Evolutionary conservation across 2,329 filamentous ascomycete species (phyloP), one percentile per base, ranked within the genome.

Genomic region (Cercospora canescens): DNA sequence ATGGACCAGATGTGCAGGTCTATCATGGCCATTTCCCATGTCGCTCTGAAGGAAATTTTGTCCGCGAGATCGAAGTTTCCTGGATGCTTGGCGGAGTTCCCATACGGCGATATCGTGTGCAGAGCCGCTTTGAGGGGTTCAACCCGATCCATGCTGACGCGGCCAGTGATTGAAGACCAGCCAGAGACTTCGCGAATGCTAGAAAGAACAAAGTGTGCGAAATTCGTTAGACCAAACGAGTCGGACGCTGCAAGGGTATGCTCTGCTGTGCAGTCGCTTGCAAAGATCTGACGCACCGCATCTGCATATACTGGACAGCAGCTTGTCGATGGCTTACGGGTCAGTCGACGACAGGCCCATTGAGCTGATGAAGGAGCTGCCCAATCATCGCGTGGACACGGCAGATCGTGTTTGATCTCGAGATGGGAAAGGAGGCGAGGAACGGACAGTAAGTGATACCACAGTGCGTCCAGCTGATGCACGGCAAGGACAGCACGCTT

Each of bases 381-480:
- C 81, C 81, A 83, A 61, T 75, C 74, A 14, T 75, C 74, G 54
- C 76, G 74, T 0, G 79, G 76, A 56, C 78, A 81, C 1, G 81
- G 81, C 4, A 83, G 71, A 16, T 80, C 77, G 60, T 82, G 79
- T 66, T 82, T 82, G 67, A 83, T 78, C 71, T 83, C 81, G 3
- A 82, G 72, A 50, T 82, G 76, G 0, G 78, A 79, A 14, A 80
- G 68, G 7, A 70, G 73, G 5, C 78, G 74, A 6, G 78, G 78
- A 16, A 79, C 73, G 1, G 77, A 79, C 11, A 82, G 71, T 58
- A 81, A 75, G 58, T 82, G 80, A 64, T 82, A 82, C 78, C 80
- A 82, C 2, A 81, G 67, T 0, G 80, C 75, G 63, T 82, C 81
- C 28, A 82, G 75, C 62, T 82, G 80, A 65, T 82, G 80, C 0